phyloP scores from a whole-genome alignment of 495 filamentous ascomycete genomes.

The Pseudomonodictys pantanalensis region DNA sequence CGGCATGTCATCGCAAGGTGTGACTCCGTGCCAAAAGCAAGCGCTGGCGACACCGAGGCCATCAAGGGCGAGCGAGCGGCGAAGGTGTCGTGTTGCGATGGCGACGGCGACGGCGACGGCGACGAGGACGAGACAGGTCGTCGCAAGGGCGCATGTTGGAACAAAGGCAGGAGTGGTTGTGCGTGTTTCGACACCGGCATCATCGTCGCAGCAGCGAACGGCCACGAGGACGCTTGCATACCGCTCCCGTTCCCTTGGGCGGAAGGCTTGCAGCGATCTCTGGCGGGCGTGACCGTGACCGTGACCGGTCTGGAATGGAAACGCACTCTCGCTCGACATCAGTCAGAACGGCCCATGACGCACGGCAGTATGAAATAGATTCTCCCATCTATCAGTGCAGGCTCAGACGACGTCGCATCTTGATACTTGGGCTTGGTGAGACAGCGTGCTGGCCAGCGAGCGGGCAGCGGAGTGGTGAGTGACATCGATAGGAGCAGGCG shows the following conservation, averaged over 20 bases:
- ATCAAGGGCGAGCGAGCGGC: conserved; percentile 9
- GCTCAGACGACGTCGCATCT: conserved; percentile 27
- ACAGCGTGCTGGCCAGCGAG: background rate
- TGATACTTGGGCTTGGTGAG: conserved; percentile 6
- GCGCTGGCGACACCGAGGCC: background rate
- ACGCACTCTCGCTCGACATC: background rate
- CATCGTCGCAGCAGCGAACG: conserved; percentile 23
- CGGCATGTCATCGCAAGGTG: background rate
- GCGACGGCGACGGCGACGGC: background rate
- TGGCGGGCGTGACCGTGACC: background rate
- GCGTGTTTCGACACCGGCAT: conserved; percentile 16
- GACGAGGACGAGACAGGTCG: conserved; percentile 4
- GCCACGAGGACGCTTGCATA: conserved; percentile 1
- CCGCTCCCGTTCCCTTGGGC: conserved; percentile 13
- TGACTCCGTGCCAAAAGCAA: conserved; percentile 12
- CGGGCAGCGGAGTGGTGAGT: background rate
- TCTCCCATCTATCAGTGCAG: too few relatives aligned
- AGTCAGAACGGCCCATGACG: background rate
- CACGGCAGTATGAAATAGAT: conserved; percentile 2
- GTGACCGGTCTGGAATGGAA: conserved; percentile 19
- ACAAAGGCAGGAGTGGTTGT: conserved; percentile 8
- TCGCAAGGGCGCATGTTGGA: background rate
- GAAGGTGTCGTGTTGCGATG: background rate
- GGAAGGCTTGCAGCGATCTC: conserved; percentile 28
- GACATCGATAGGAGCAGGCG: conserved; percentile 7